Evolutionary conservation across 1,284 basidiomycete genomes (phyloP).

Genomic region (Ustilago cynodontis): DNA sequence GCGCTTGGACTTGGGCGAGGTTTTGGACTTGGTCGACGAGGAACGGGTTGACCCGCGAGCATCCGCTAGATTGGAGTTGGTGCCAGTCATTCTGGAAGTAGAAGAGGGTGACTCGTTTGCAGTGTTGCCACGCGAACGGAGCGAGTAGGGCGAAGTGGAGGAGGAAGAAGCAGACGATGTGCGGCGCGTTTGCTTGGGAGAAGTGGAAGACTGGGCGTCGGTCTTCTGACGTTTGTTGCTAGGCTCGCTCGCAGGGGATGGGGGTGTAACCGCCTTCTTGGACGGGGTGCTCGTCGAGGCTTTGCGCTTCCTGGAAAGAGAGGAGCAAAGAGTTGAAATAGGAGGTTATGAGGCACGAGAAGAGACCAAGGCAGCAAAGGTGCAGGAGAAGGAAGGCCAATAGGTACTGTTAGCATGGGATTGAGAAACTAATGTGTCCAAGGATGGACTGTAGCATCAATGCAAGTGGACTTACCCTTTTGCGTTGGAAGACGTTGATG

Average conservation of each 20-base stretch:
- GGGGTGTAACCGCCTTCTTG: constrained; percentile 7
- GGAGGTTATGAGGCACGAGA: too few relatives aligned
- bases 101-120: constrained; percentile 11
- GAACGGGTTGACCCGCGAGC: constrained; percentile 22
- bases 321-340: not conserved
- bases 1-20: constrained; percentile 26
- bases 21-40: constrained; percentile 20
- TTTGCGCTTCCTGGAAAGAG: constrained; percentile 33
- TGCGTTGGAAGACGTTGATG: constrained; percentile 18
- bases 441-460: not conserved
- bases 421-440: not conserved
- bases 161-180: constrained; percentile 17
- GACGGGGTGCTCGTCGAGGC: constrained; percentile 12
- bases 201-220: constrained; percentile 8
- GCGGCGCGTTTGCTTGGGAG: constrained; percentile 8
- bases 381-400: not conserved
- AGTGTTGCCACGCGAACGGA: constrained; percentile 36
- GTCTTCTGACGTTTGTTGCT: constrained; percentile 42
- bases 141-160: constrained; percentile 31
- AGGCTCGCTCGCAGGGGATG: constrained; percentile 11
- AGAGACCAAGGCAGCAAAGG: not conserved
- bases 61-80: constrained; percentile 23
- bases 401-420: not conserved
- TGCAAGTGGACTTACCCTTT: constrained; percentile 25
- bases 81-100: constrained; percentile 26